Base-by-base conservation (phyloP, 2,329 filamentous ascomycete genomes). In the Nannizziopsis barbatae region DNA sequence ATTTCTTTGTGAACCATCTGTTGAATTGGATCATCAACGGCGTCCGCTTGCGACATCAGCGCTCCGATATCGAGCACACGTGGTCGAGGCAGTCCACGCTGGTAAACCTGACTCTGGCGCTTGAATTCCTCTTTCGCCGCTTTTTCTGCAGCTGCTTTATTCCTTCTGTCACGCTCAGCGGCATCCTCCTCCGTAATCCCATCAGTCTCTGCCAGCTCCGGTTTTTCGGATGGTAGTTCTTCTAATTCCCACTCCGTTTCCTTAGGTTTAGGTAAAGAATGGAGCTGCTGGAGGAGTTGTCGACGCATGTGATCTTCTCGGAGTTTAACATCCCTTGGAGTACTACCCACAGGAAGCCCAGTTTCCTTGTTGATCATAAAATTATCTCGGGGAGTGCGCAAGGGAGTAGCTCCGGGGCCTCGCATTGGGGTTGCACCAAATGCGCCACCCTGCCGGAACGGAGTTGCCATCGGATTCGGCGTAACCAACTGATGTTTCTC, bases 231-330 rank as follows among this genome's bases (percentile, higher is more conserved):
- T 0, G 90, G 90, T 31, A 94, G 70, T 62, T 70, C 67, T 56
- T 95, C 90, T 40, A 96, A 79, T 57, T 96, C 92, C 83, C 86
- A 96, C 56, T 95, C 89, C 0, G 80, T 84, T 60, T 95, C 87
- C 61, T 94, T 95, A 0, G 92, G 92, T 60, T 86, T 93, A 0
- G 92, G 92, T 12, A 98, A 74, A 17, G 86, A 80, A 3, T 86
- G 77, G n/a, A 98, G 61, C 52, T 68, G 70, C 51, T 63, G 63
- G 50, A 64, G 67, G 75, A 98, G 71, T 53, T 83, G 79, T 52
- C 79, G 76, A 38, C 81, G 81, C 55, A 81, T 65, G 5, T 81
- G 79, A 51, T 82, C 72, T 52, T 94, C 83, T 17, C 79, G 79
- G 57, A 84, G 68, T 58, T 77, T 83, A 22, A 88, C 69, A 51